Percentiles rank a stretch among this genome's conserved stretches.
These are phyloP conservation scores for Botrytis fragariae DNA, from an alignment of 2,329 filamentous ascomycete genomes.

Conservation along the genomic window DNA sequence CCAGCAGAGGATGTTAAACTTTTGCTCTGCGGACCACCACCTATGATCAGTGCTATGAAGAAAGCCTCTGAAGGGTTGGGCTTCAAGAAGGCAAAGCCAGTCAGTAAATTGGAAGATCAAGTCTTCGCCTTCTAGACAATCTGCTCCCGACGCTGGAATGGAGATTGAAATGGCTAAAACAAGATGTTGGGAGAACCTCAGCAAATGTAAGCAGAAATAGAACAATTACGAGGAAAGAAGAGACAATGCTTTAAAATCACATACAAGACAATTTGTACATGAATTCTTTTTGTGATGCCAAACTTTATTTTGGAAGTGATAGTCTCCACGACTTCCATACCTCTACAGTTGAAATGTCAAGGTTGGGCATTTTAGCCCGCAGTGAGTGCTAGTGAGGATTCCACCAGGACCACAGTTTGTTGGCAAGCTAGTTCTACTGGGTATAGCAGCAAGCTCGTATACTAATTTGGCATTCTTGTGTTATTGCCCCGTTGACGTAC, in stretches of 20 bases:
- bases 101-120: constrained; percentile 97
- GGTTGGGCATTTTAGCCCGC: not conserved
- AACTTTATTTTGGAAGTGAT: not conserved
- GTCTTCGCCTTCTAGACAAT: constrained; percentile 82
- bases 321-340: not conserved
- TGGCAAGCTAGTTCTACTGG: not conserved
- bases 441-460: not conserved
- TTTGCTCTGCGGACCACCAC: constrained; percentile 89
- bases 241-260: not conserved
- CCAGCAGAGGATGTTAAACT: constrained; percentile 88
- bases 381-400: not conserved
- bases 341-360: too few species aligned
- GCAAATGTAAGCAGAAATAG: not conserved
- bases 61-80: constrained; percentile 87
- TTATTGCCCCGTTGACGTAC: not conserved
- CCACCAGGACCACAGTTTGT: too few species aligned
- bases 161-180: not conserved
- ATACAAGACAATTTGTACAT: not conserved
- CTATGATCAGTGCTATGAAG: constrained; percentile 97
- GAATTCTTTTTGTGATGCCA: not conserved
- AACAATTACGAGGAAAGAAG: not conserved
- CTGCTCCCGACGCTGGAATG: not conserved
- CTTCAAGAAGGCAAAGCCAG: constrained; percentile 86
- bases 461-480: not conserved
- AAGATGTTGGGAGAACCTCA: not conserved